These are phyloP conservation scores for Allium fistulosum DNA, from an alignment of 106 monocot genomes.

Conservation along the genomic window DNA sequence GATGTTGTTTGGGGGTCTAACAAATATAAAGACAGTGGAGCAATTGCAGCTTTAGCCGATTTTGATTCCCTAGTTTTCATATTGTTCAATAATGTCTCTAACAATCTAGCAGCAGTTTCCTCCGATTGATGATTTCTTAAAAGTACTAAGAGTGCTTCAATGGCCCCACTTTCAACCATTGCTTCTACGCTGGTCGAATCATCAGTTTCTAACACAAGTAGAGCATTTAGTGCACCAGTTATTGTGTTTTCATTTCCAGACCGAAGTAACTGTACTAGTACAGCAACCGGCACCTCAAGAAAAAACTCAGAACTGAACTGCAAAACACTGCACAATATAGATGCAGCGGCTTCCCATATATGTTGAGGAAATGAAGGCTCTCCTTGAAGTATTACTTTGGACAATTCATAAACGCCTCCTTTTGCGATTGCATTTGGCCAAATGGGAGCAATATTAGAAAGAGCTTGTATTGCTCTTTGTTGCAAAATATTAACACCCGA, in stretches of 20 bases:
- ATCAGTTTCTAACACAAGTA: slow-evolving; percentile 94
- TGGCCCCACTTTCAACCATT: slow-evolving; percentile 96
- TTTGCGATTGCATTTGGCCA: slow-evolving; percentile 99
- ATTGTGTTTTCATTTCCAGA: slow-evolving; percentile 88
- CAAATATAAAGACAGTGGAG: slow-evolving; percentile 84
- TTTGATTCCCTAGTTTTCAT: slow-evolving; percentile 87
- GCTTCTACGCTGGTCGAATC: slow-evolving; percentile 97
- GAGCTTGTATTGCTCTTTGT: slow-evolving; percentile 84
- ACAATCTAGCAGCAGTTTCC: slow-evolving; percentile 82
- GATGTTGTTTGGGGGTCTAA: slow-evolving; percentile 96
- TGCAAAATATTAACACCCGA: slow-evolving; percentile 65
- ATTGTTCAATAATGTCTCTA: slow-evolving; percentile 90
- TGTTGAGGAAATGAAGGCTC: slow-evolving; percentile 78
- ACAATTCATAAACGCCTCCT: slow-evolving; percentile 91
- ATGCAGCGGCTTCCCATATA: slow-evolving; percentile 94
- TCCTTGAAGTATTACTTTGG: slow-evolving; percentile 82
- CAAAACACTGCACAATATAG: slow-evolving; percentile 66
- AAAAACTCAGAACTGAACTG: slow-evolving; percentile 96
- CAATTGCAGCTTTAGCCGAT: slow-evolving; percentile 82
- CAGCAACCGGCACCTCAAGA: slow-evolving; percentile 93
- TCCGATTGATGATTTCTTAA: slow-evolving; percentile 82
- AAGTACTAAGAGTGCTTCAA: slow-evolving; percentile 81
- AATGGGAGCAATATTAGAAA: slow-evolving; percentile 55
- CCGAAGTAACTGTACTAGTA: slow-evolving; percentile 74
- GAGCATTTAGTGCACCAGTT: slow-evolving; percentile 87